Conservation (phyloP, 768 basidiomycete species). For the Floccularia luteovirens region DNA sequence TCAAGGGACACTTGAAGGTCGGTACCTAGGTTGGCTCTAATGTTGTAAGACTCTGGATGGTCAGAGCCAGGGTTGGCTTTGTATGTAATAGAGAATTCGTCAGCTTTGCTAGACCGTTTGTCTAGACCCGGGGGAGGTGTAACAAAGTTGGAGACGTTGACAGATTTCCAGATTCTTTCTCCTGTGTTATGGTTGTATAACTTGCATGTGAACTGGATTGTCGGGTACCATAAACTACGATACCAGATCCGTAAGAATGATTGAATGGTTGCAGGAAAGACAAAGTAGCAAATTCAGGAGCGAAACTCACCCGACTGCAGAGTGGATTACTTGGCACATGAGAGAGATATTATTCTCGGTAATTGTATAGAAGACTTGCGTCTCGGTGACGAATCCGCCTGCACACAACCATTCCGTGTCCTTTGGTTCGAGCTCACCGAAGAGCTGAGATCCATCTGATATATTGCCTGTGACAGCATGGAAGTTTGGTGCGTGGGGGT, state of each 20-base stretch:
- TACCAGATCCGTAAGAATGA: conserved; percentile 3
- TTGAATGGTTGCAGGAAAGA: conserved; percentile 4
- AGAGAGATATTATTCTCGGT: conserved; percentile 72
- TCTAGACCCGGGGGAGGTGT: conserved; percentile 71
- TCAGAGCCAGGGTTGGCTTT: conserved; percentile 50
- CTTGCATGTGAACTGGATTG: conserved; percentile 92
- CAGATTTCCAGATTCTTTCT: conserved; percentile 75
- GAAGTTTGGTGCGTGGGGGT: conserved; percentile 71
- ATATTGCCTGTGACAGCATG: conserved; percentile 68
- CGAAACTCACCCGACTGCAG: conserved; percentile 71
- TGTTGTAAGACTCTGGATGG: conserved; percentile 67
- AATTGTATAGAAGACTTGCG: conserved; percentile 80
- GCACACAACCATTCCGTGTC: conserved; percentile 82
- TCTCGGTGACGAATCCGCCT: conserved; percentile 85
- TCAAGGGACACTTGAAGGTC: conserved; percentile 79
- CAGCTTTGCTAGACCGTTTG: conserved; percentile 81
- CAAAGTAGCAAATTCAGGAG: conserved; percentile 4
- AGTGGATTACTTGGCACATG: conserved; percentile 85
- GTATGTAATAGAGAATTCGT: conserved; percentile 74
- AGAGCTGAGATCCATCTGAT: conserved; percentile 48
- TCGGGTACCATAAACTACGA: conserved; percentile 83
- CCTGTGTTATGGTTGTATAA: conserved; percentile 72
- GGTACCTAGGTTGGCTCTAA: conserved; percentile 71
- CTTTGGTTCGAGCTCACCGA: conserved; percentile 65
- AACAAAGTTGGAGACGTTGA: conserved; percentile 77